These are phyloP conservation scores for Sambucus nigra DNA, from an alignment of 129 eudicot genomes.

Conservation along the genomic window DNA sequence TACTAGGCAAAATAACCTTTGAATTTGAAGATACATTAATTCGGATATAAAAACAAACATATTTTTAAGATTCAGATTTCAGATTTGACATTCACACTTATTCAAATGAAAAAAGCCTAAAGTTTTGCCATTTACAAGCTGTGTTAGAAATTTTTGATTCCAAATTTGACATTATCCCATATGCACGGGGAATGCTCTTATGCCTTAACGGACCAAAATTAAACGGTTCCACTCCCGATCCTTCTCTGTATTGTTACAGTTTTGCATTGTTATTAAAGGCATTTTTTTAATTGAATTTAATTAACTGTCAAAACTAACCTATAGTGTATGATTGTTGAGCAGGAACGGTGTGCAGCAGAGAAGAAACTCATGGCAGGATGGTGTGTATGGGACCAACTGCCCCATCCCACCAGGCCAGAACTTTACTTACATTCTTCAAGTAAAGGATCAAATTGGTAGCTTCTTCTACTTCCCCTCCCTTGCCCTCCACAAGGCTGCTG, in stretches of 20 bases:
- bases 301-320: background rate
- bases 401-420: conserved; percentile 59
- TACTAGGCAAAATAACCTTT: no score
- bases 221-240: background rate
- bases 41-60: no score
- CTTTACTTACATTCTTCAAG: conserved; percentile 57
- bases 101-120: no score
- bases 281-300: background rate
- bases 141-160: no score
- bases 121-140: no score
- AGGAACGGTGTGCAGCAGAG: conserved; percentile 67
- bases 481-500: conserved; percentile 67
- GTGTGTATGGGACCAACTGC: conserved; percentile 57
- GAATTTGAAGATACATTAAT: no score
- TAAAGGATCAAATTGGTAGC: conserved; percentile 72
- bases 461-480: conserved; percentile 64
- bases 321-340: conserved; percentile 5
- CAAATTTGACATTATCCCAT: no score
- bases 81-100: no score
- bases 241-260: conserved; percentile 1
- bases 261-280: background rate
- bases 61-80: no score
- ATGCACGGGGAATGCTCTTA: no score
- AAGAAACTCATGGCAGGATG: conserved; percentile 67
- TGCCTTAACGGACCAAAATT: background rate